Evolutionary conservation across 306 rosid species (phyloP).

Genomic region (Dicorynia guianensis): DNA sequence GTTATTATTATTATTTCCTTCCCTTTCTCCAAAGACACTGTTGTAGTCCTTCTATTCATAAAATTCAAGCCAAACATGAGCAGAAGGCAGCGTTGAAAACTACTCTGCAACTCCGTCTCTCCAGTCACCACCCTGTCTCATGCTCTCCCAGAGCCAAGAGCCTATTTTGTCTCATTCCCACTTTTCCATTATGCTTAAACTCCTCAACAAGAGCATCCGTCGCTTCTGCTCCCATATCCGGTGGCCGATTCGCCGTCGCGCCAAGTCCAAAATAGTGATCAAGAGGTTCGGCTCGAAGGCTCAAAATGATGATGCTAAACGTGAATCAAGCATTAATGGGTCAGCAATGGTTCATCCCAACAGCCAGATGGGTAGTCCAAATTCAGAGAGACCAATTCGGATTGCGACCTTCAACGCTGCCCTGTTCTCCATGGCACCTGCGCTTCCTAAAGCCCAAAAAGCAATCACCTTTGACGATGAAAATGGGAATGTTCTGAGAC

Average conservation of each 20-base stretch:
- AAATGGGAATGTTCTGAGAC: slow-evolving; percentile 37
- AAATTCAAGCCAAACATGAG: slow-evolving; percentile 33
- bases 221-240: slow-evolving; percentile 69
- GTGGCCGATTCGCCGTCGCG: slow-evolving; percentile 61
- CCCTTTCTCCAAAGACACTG: slow-evolving; percentile 33
- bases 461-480: slow-evolving; percentile 30
- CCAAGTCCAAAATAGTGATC: slow-evolving; percentile 57
- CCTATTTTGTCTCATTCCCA: slow-evolving; percentile 21
- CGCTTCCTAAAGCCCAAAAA: slow-evolving; percentile 56
- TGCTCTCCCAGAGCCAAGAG: slow-evolving; percentile 33
- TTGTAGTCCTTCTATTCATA: neutral
- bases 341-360: slow-evolving; percentile 62
- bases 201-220: slow-evolving; percentile 64
- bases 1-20: neutral
- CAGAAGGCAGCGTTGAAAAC: slow-evolving; percentile 37
- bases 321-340: slow-evolving; percentile 43
- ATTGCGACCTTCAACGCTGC: slow-evolving; percentile 96
- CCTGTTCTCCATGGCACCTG: slow-evolving; percentile 90
- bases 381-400: slow-evolving; percentile 51
- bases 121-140: neutral
- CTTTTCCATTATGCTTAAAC: slow-evolving; percentile 59
- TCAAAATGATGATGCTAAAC: slow-evolving; percentile 17
- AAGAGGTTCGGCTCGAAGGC: slow-evolving; percentile 50
- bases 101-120: slow-evolving; percentile 39
- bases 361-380: slow-evolving; percentile 44